Conservation (phyloP, 1,139 yeast genomes). For the Yamadazyma aaseri region DNA sequence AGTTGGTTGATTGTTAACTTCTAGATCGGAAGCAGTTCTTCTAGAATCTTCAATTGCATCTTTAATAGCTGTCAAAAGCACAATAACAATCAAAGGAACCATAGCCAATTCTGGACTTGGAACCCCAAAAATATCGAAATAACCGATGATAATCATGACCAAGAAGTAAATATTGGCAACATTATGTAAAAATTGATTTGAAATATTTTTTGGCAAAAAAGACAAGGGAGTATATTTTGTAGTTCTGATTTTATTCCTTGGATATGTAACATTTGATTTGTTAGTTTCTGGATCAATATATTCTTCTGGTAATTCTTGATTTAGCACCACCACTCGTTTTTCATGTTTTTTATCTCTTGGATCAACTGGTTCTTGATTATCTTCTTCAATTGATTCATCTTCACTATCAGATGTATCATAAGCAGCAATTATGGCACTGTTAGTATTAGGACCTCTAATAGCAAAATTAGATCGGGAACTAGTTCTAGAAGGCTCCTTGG, state of each 20-base stretch:
- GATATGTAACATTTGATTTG: slow-evolving; percentile 31
- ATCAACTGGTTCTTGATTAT: slow-evolving; percentile 31
- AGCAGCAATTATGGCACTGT: slow-evolving; percentile 20
- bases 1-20: slow-evolving; percentile 51
- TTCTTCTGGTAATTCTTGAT: slow-evolving; percentile 65
- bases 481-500: slow-evolving; percentile 8
- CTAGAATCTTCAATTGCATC: slow-evolving; percentile 61
- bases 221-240: slow-evolving; percentile 59
- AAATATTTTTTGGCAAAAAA: slow-evolving; percentile 53
- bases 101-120: slow-evolving; percentile 56
- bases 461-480: slow-evolving; percentile 14
- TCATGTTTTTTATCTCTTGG: slow-evolving; percentile 41
- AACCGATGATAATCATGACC: slow-evolving; percentile 50
- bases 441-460: slow-evolving; percentile 17
- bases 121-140: slow-evolving; percentile 55
- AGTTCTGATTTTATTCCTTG: slow-evolving; percentile 58
- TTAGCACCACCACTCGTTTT: slow-evolving; percentile 62
- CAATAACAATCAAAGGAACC: slow-evolving; percentile 60
- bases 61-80: slow-evolving; percentile 51
- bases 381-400: slow-evolving; percentile 17
- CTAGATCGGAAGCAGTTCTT: slow-evolving; percentile 52
- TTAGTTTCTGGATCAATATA: slow-evolving; percentile 49
- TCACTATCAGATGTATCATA: slow-evolving; percentile 31
- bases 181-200: slow-evolving; percentile 48
- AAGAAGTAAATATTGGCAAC: slow-evolving; percentile 58